These are phyloP conservation scores for Carex pumila DNA, from an alignment of 176 grass and related monocot species.

Conservation along the genomic window DNA sequence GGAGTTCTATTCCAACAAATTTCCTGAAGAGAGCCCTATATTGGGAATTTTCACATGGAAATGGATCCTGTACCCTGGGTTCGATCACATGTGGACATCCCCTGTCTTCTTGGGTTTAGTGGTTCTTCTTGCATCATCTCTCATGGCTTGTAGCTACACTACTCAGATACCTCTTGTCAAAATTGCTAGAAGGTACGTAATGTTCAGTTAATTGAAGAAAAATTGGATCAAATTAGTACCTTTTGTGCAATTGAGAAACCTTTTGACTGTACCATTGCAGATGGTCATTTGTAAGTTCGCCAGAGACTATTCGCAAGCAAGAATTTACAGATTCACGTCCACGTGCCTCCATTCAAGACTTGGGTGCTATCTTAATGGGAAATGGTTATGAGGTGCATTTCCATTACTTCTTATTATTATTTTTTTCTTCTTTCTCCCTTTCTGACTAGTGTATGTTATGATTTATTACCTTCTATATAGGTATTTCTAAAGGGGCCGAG, in stretches of 20 bases:
- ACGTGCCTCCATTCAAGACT: slow-evolving; percentile 71
- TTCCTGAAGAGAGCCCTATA: slow-evolving; percentile 68
- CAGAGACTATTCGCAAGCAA: slow-evolving; percentile 56
- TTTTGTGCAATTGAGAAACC: background rate
- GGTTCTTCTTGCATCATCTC: slow-evolving; percentile 62
- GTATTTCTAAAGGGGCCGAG: slow-evolving; percentile 78
- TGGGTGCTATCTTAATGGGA: slow-evolving; percentile 85
- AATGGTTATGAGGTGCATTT: slow-evolving; percentile 77
- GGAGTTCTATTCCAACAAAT: slow-evolving; percentile 74
- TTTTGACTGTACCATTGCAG: slow-evolving; percentile 30
- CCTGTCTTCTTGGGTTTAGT: slow-evolving; percentile 82
- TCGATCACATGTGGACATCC: slow-evolving; percentile 96
- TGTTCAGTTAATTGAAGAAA: background rate
- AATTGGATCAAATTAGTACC: background rate
- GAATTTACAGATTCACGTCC: slow-evolving; percentile 77
- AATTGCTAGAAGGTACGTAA: slow-evolving; percentile 66
- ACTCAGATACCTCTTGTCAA: slow-evolving; percentile 89
- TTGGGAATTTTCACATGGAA: slow-evolving; percentile 82
- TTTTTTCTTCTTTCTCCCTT: background rate
- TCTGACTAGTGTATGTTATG: background rate
- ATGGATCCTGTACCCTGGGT: slow-evolving; percentile 86
- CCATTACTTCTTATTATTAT: background rate
- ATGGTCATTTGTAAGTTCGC: slow-evolving; percentile 82
- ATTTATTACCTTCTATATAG: slow-evolving; percentile 20
- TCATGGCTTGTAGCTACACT: slow-evolving; percentile 95